Evolutionary conservation across 139 green algal species (phyloP), one percentile per base, ranked within the genome.

Genomic region (Tetraselmis striata): DNA sequence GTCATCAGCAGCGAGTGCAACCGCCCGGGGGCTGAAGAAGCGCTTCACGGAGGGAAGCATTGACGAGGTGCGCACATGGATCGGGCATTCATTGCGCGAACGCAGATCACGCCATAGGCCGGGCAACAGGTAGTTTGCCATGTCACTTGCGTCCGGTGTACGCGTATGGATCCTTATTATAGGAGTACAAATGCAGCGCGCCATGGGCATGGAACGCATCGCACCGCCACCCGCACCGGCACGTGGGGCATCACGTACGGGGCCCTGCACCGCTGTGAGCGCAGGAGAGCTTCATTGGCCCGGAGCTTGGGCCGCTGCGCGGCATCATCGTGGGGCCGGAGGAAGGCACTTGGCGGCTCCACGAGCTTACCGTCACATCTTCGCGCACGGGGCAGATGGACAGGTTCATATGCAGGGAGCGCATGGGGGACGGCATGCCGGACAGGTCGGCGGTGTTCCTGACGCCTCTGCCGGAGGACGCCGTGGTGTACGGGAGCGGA

Each of bases 31-130:
- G 83, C 30, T 11, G 76, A 84, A 81, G 77, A 86, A 79, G 78
- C 84, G 93, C n/a, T 97, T 97, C 86, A 88, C 95, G 88, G 83
- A 92, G 67, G 88, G 91, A 1, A 32, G n/a, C 1, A 83, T 97
- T 0, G 92, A 96, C 24, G 93, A 97, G 88, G 81, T 94, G 45
- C 5, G 45, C n/a, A n/a, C n/a, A n/a, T n/a, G n/a, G n/a, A n/a
- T n/a, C n/a, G n/a, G n/a, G n/a, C n/a, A n/a, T n/a, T n/a, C n/a
- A n/a, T n/a, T n/a, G n/a, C n/a, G n/a, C n/a, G n/a, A n/a, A n/a
- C n/a, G n/a, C n/a, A n/a, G n/a, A n/a, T n/a, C n/a, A n/a, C n/a
- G n/a, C n/a, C n/a, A n/a, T n/a, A n/a, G n/a, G n/a, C n/a, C n/a
- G n/a, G n/a, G n/a, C n/a, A n/a, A n/a, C n/a, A n/a, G n/a, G n/a